phyloP scores from a whole-genome alignment of 768 basidiomycete species.

The Leccinum subgranulosum region DNA sequence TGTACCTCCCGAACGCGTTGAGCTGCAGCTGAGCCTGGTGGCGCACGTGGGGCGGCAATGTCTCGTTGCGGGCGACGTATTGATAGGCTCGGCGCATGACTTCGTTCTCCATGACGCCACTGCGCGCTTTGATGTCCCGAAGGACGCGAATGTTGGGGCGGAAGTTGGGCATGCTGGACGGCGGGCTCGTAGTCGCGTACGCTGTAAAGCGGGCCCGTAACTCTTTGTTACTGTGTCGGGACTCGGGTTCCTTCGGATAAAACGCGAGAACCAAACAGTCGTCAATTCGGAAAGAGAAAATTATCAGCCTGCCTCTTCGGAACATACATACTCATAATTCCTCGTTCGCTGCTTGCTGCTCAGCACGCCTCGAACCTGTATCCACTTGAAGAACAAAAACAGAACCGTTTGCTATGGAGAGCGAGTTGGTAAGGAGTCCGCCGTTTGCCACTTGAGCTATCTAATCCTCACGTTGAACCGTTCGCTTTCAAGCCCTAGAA shows the following conservation, averaged over 20 bases:
- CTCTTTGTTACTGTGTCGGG: background rate
- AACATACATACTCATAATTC: background rate
- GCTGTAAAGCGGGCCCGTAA: no score
- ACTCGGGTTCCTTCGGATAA: background rate
- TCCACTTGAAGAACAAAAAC: background rate
- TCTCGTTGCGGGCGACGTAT: constrained; percentile 89
- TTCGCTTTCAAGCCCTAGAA: constrained; percentile 42
- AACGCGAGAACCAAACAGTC: constrained; percentile 20
- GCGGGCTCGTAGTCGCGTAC: no score
- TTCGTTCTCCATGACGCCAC: constrained; percentile 71
- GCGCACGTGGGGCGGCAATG: constrained; percentile 82
- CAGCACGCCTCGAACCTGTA: background rate
- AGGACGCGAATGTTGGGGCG: constrained; percentile 52
- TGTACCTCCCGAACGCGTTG: constrained; percentile 80
- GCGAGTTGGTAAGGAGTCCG: constrained; percentile 13
- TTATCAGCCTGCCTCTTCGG: background rate
- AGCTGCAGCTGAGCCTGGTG: constrained; percentile 94
- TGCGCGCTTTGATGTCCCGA: constrained; percentile 76
- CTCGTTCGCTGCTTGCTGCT: background rate
- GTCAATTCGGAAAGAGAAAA: constrained; percentile 12
- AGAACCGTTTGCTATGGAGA: constrained; percentile 20
- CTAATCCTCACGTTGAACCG: constrained; percentile 6
- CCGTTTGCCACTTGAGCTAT: no score
- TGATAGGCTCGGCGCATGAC: constrained; percentile 86
- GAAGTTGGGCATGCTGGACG: constrained; percentile 26